Evolutionary conservation across 164 flowering plant genomes (phyloP).

Genomic region (Aristolochia contorta): DNA sequence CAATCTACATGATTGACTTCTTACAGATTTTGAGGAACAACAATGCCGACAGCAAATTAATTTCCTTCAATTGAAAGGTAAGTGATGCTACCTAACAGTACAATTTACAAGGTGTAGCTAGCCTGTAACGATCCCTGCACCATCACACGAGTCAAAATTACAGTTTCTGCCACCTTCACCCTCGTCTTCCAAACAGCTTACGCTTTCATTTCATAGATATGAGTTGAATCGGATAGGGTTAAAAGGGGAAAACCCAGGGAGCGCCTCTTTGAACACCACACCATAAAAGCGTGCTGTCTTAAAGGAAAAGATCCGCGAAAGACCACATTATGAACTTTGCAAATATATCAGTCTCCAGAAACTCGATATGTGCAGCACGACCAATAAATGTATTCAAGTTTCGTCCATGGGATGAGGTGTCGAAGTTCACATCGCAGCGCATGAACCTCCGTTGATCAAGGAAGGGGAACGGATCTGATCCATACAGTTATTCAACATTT

Average conservation of each 20-base stretch:
- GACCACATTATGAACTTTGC: constrained; percentile 94
- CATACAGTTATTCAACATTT: constrained; percentile 86
- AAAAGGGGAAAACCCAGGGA: not conserved
- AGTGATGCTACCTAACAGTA: not conserved
- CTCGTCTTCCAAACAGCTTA: not conserved
- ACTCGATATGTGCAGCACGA: constrained; percentile 94
- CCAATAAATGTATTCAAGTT: constrained; percentile 81
- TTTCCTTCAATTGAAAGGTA: too few relatives aligned
- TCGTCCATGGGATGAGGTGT: constrained; percentile 66
- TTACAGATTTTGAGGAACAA: too few relatives aligned
- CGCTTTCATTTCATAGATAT: not conserved
- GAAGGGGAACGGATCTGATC: constrained; percentile 83
- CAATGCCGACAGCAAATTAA: too few relatives aligned
- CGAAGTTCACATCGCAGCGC: constrained; percentile 93
- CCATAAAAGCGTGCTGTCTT: too few relatives aligned
- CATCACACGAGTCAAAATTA: not conserved
- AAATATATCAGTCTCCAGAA: constrained; percentile 78
- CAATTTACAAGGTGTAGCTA: not conserved
- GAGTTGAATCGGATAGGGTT: too few relatives aligned
- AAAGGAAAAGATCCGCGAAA: constrained; percentile 68
- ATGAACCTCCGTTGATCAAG: constrained; percentile 66
- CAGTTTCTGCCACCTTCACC: not conserved
- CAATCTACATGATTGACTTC: too few relatives aligned
- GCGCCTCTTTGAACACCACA: too few relatives aligned
- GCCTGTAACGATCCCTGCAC: too few relatives aligned